Evolutionary conservation across 768 basidiomycete genomes (phyloP).

Genomic region (Termitomyces sp.): DNA sequence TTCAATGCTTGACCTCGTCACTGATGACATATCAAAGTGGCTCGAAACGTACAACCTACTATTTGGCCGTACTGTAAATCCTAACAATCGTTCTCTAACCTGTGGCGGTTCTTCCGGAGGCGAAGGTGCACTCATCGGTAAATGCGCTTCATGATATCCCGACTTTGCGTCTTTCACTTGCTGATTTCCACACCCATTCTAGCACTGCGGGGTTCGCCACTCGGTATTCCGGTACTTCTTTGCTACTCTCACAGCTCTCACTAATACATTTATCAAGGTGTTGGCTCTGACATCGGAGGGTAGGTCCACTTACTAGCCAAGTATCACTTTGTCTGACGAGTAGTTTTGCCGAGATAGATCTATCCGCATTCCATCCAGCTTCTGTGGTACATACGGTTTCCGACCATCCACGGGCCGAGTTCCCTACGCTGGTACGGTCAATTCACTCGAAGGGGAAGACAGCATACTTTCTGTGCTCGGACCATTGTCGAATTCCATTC

Average conservation of each 20-base stretch:
- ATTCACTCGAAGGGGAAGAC: too few species aligned
- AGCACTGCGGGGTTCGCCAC: conserved; percentile 24
- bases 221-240: not conserved
- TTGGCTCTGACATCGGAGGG: not conserved
- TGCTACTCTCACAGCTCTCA: not conserved
- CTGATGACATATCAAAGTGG: conserved; percentile 41
- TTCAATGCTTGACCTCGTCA: not conserved
- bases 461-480: too few species aligned
- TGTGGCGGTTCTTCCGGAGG: conserved; percentile 83
- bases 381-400: conserved; percentile 52
- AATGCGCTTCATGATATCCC: too few species aligned
- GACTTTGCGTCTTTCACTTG: not conserved
- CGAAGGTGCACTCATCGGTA: conserved; percentile 72
- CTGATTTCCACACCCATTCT: not conserved
- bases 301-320: not conserved
- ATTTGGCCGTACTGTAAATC: conserved; percentile 77
- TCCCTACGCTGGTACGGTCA: conserved; percentile 57
- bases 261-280: not conserved
- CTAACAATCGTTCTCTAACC: conserved; percentile 68
- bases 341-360: not conserved
- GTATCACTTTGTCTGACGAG: not conserved
- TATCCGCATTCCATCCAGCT: not conserved
- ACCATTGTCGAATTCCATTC: too few species aligned
- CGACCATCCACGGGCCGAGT: conserved; percentile 66
- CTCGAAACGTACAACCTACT: conserved; percentile 74